These are phyloP conservation scores for Arctium minus DNA, from an alignment of 129 eudicot genomes.

Conservation along the genomic window DNA sequence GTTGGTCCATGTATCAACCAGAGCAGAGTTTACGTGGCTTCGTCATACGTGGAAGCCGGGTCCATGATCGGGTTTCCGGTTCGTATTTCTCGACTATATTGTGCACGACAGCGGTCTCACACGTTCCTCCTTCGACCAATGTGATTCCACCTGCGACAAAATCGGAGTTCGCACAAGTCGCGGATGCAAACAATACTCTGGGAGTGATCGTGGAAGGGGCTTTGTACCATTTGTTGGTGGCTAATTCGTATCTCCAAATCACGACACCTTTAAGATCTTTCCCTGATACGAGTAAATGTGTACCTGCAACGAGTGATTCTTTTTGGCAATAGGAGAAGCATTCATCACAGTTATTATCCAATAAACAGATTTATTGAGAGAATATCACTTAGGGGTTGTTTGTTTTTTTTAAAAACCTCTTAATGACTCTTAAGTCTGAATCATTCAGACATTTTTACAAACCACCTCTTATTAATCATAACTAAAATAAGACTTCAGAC, in stretches of 20 bases:
- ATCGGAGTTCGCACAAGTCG: constrained; percentile 66
- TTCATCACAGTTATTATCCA: too few relatives aligned
- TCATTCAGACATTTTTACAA: too few relatives aligned
- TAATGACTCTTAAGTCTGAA: too few relatives aligned
- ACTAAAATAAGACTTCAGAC: too few relatives aligned
- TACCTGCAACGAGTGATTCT: constrained; percentile 75
- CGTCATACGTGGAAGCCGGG: constrained; percentile 69
- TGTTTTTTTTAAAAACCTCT: too few relatives aligned
- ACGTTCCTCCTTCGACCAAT: background rate
- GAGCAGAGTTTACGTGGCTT: constrained; percentile 65
- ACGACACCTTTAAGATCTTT: constrained; percentile 45
- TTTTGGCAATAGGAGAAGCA: constrained; percentile 4
- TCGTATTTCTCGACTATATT: constrained; percentile 66
- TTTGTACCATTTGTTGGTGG: constrained; percentile 61
- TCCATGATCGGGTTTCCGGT: constrained; percentile 58
- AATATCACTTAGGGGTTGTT: too few relatives aligned
- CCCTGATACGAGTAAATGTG: constrained; percentile 55
- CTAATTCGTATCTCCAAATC: constrained; percentile 70
- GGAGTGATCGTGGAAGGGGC: constrained; percentile 74
- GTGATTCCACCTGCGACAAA: constrained; percentile 80
- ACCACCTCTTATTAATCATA: too few relatives aligned
- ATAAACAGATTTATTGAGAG: too few relatives aligned
- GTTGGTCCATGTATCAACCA: constrained; percentile 36
- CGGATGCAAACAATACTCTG: constrained; percentile 82
- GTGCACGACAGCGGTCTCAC: constrained; percentile 26